These are phyloP conservation scores for Yamadazyma epiphylla DNA, from an alignment of 1,139 yeast species.

Conservation along the genomic window DNA sequence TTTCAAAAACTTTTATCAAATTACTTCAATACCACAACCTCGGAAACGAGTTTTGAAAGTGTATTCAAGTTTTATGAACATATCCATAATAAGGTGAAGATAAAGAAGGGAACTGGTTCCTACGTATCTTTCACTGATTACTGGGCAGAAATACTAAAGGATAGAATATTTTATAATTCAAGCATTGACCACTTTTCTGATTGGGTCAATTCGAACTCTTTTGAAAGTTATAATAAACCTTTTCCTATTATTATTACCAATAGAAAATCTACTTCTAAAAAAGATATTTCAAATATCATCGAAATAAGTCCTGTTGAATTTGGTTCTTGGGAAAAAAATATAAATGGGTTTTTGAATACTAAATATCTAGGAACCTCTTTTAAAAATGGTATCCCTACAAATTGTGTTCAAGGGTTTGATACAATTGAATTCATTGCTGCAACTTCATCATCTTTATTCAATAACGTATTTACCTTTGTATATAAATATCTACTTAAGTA, in stretches of 20 bases:
- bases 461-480: slow-evolving; percentile 46
- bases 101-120: slow-evolving; percentile 51
- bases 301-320: slow-evolving; percentile 68
- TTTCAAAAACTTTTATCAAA: background rate
- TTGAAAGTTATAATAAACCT: slow-evolving; percentile 29
- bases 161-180: slow-evolving; percentile 37
- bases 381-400: slow-evolving; percentile 10
- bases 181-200: slow-evolving; percentile 26
- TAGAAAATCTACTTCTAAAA: slow-evolving; percentile 17
- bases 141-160: slow-evolving; percentile 62
- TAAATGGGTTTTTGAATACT: slow-evolving; percentile 49
- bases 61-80: slow-evolving; percentile 44
- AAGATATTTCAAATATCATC: slow-evolving; percentile 28
- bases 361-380: slow-evolving; percentile 49
- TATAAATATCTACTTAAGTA: slow-evolving; percentile 40
- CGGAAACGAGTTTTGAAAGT: slow-evolving; percentile 16
- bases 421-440: slow-evolving; percentile 73
- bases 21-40: background rate
- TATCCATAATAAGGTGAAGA: slow-evolving; percentile 50
- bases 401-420: slow-evolving; percentile 60
- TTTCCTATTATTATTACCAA: slow-evolving; percentile 37
- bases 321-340: slow-evolving; percentile 61
- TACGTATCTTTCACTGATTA: slow-evolving; percentile 61
- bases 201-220: slow-evolving; percentile 16
- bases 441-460: slow-evolving; percentile 69